Base-by-base conservation (phyloP, 192 early-diverging fungal genomes). In the Backusella tuberculispora region DNA sequence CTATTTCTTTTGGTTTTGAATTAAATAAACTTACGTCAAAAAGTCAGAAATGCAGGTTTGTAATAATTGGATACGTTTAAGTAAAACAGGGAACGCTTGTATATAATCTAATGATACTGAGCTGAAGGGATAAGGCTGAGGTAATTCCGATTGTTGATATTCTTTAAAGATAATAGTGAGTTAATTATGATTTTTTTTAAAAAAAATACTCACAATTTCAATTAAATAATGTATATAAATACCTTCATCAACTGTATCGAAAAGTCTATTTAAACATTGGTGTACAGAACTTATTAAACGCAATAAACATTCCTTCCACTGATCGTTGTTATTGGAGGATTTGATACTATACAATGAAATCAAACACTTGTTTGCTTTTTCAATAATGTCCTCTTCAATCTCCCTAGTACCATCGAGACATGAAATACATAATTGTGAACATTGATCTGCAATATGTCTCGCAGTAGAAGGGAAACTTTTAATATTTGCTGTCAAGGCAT, bases 161-260 rank as follows among this genome's bases (percentile, higher is more conserved):
- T 74, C 73, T 78, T 47, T 34, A 70, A 29, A 65, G 45, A 63
- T 60, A 45, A 71, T 66, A 75, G 21, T 6, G 19, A 71, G 13
- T 17, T 1, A 60, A 19, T 12, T 1, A 38, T 29, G 24, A 1
- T 3, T 24, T 9, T 38, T 4, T 46, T 60, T 45, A 34, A 34
- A 34, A 34, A 34, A 34, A 34, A 2, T 34, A 34, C 29, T 34
- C 29, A 34, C 29, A 34, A 34, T 34, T 34, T 34, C 29, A 34
- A 34, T 1, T 34, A 34, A 34, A 34, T 34, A 34, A 34, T 69
- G 5, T 15, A 45, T 74, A 63, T 24, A 15, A 37, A 14, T 66
- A 85, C 85, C 88, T 86, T 89, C 88, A 53, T 88, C 88, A 1
- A 89, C 73, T 3, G 84, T 84, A 48, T 74, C 76, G 44, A 88